Evolutionary conservation across 2,329 filamentous ascomycete species (phyloP).

Genomic region (Trichoderma lentiforme): DNA sequence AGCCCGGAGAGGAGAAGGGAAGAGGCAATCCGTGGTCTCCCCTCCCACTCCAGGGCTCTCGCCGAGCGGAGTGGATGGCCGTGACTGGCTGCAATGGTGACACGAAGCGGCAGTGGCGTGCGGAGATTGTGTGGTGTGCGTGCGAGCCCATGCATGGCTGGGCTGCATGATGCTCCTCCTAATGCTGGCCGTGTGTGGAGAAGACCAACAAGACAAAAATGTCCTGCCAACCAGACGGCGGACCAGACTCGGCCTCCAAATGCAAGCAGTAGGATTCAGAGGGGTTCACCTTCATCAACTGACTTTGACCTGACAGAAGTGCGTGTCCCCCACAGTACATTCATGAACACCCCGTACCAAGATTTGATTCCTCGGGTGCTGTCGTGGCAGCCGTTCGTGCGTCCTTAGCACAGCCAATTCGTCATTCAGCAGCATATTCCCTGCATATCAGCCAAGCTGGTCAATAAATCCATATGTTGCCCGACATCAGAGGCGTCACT

Average conservation of each 20-base stretch:
- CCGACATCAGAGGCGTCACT: slow-evolving; percentile 13
- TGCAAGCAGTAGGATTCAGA: slow-evolving; percentile 7
- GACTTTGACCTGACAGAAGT: neutral
- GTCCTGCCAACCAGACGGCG: neutral
- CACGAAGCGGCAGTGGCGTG: slow-evolving; percentile 19
- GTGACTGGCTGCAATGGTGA: slow-evolving; percentile 16
- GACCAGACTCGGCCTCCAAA: neutral
- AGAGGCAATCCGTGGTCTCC: neutral
- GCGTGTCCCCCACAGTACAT: neutral
- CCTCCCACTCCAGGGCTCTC: neutral
- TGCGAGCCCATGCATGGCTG: slow-evolving; percentile 1
- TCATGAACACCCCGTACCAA: slow-evolving; percentile 2
- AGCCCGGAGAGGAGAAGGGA: neutral
- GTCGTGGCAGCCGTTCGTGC: slow-evolving; percentile 14
- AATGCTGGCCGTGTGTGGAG: slow-evolving; percentile 13
- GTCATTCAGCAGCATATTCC: slow-evolving; percentile 10
- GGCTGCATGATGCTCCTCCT: slow-evolving; percentile 11
- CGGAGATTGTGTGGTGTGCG: slow-evolving; percentile 10
- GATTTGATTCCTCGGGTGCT: neutral
- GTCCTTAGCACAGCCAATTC: slow-evolving; percentile 9
- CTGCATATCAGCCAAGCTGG: slow-evolving; percentile 5
- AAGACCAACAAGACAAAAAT: neutral
- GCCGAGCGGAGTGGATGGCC: slow-evolving; percentile 6
- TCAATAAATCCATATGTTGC: neutral
- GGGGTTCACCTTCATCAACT: slow-evolving; percentile 9